Conservation (phyloP, 352 stramenopile species). For the Albugo candida region DNA sequence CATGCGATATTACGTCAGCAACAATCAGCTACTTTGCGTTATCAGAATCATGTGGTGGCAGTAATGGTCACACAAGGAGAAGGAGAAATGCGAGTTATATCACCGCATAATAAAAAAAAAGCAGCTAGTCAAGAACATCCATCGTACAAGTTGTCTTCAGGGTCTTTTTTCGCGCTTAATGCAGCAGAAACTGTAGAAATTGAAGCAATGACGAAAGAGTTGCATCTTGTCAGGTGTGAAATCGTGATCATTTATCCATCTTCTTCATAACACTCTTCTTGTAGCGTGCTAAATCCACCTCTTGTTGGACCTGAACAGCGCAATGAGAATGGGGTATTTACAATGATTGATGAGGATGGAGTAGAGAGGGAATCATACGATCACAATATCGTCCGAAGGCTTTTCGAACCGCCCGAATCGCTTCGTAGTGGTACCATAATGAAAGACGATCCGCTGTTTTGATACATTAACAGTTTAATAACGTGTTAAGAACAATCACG, state of each 20-base stretch:
- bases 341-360: slow-evolving; percentile 40
- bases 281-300: slow-evolving; percentile 60
- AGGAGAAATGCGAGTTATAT: slow-evolving; percentile 28
- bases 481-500: too few relatives aligned
- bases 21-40: slow-evolving; percentile 24
- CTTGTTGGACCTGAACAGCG: slow-evolving; percentile 33
- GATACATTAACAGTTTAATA: slow-evolving; percentile 1
- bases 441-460: slow-evolving; percentile 68
- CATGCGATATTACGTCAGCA: slow-evolving; percentile 47
- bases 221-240: slow-evolving; percentile 37
- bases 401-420: slow-evolving; percentile 57
- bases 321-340: slow-evolving; percentile 31
- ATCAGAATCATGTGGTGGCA: slow-evolving; percentile 60
- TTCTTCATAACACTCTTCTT: neutral
- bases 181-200: slow-evolving; percentile 31
- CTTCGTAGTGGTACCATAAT: slow-evolving; percentile 52
- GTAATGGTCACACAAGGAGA: slow-evolving; percentile 40
- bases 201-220: slow-evolving; percentile 30
- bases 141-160: slow-evolving; percentile 14
- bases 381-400: slow-evolving; percentile 19
- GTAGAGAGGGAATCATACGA: slow-evolving; percentile 34
- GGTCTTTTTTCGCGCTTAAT: slow-evolving; percentile 39
- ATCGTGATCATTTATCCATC: neutral
- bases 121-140: slow-evolving; percentile 13
- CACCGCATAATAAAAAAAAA: slow-evolving; percentile 17